These are phyloP conservation scores for Aureobasidium sp. DNA, from an alignment of 2,329 filamentous ascomycete species.

Conservation along the genomic window DNA sequence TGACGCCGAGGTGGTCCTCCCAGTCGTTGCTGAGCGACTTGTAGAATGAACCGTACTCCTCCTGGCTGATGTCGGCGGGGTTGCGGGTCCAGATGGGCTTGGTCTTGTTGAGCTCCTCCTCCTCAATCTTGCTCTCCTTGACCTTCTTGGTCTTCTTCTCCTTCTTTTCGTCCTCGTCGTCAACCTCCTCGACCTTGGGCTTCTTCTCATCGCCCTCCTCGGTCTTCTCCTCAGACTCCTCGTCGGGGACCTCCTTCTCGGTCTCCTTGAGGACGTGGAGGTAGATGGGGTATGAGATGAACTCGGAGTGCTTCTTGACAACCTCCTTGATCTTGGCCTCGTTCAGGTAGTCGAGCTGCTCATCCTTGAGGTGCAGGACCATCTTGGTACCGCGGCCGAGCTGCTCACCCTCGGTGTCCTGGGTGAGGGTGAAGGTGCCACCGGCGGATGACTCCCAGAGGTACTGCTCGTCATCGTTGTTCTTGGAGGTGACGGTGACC, in stretches of 20 bases:
- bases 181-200: slow-evolving; percentile 89
- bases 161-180: slow-evolving; percentile 68
- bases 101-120: slow-evolving; percentile 99
- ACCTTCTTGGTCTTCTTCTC: slow-evolving; percentile 98
- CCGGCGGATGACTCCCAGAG: slow-evolving; percentile 97
- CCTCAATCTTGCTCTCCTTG: slow-evolving; percentile 97
- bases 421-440: slow-evolving; percentile 89
- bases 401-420: slow-evolving; percentile 84
- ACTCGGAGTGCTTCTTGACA: slow-evolving; percentile 99
- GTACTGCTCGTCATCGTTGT: slow-evolving; percentile 99
- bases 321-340: slow-evolving; percentile 99
- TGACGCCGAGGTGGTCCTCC: slow-evolving; percentile 98
- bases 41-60: slow-evolving; percentile 99
- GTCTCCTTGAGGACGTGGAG: slow-evolving; percentile 99
- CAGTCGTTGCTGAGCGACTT: slow-evolving; percentile 99
- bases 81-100: slow-evolving; percentile 99
- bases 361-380: slow-evolving; percentile 97
- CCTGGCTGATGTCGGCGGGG: slow-evolving; percentile 85
- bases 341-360: slow-evolving; percentile 97
- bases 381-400: slow-evolving; percentile 96
- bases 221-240: slow-evolving; percentile 70
- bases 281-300: slow-evolving; percentile 99
- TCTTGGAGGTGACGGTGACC: slow-evolving; percentile 92
- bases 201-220: slow-evolving; percentile 86
- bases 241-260: slow-evolving; percentile 96